These are phyloP conservation scores for Saccharomyces hybrid DNA, from an alignment of 1,139 yeast species.

Conservation along the genomic window DNA sequence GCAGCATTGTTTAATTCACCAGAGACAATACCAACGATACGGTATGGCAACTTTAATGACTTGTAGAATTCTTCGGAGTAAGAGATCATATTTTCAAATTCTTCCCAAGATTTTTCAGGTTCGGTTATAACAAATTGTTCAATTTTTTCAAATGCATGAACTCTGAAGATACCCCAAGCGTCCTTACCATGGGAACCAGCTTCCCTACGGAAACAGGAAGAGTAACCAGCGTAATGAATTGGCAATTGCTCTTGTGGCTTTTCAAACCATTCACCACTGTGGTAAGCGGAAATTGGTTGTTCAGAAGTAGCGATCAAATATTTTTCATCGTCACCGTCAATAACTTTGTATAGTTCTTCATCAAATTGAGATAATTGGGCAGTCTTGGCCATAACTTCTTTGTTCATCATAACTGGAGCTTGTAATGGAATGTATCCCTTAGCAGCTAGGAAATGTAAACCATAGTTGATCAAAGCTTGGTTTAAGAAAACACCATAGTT, in stretches of 20 bases:
- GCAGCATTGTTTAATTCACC: slow-evolving; percentile 99
- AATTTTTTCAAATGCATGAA: slow-evolving; percentile 94
- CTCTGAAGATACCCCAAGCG: slow-evolving; percentile 99
- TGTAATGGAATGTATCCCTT: slow-evolving; percentile 85
- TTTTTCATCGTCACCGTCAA: slow-evolving; percentile 96
- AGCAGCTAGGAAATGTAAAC: slow-evolving; percentile 72
- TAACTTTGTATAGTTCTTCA: slow-evolving; percentile 92
- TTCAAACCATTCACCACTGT: slow-evolving; percentile 97
- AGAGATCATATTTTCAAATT: slow-evolving; percentile 90
- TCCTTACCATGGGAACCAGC: slow-evolving; percentile 99
- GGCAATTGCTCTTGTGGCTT: slow-evolving; percentile 96
- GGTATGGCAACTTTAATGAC: slow-evolving; percentile 86
- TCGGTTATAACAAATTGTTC: slow-evolving; percentile 94
- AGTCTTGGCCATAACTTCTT: slow-evolving; percentile 98
- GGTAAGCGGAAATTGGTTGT: slow-evolving; percentile 98
- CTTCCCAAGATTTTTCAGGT: slow-evolving; percentile 97
- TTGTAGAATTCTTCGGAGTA: slow-evolving; percentile 89
- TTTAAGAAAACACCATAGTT: slow-evolving; percentile 93
- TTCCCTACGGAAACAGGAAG: slow-evolving; percentile 98
- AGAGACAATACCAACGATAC: slow-evolving; percentile 95
- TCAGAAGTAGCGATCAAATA: slow-evolving; percentile 97
- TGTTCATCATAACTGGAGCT: slow-evolving; percentile 99
- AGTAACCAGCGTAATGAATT: slow-evolving; percentile 91
- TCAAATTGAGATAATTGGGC: slow-evolving; percentile 97
- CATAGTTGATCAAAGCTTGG: slow-evolving; percentile 96